phyloP scores from a whole-genome alignment of 345 rosid genomes.

The Dipteronia sinensis region DNA sequence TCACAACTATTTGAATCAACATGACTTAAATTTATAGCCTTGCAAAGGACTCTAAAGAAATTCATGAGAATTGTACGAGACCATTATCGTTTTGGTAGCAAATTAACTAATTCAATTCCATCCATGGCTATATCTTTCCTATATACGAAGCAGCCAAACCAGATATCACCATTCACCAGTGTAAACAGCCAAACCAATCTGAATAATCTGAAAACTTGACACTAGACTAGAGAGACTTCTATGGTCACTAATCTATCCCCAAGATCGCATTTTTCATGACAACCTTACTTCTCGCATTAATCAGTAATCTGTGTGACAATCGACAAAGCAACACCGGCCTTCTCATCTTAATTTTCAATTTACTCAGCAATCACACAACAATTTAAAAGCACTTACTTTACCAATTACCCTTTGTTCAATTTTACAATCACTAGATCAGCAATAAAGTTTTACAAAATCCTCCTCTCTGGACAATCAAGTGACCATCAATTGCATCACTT shows the following conservation, averaged over 20 bases:
- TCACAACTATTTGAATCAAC: neutral
- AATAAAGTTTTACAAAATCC: neutral
- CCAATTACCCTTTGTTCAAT: neutral
- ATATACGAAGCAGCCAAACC: too few species aligned
- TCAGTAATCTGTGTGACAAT: too few species aligned
- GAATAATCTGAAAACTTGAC: too few species aligned
- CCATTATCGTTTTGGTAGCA: neutral
- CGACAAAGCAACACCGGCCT: too few species aligned
- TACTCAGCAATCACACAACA: neutral
- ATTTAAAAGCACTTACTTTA: neutral
- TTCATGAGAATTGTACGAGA: neutral
- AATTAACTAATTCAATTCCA: too few species aligned
- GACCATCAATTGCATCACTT: slow-evolving; percentile 2
- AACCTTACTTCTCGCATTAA: too few species aligned
- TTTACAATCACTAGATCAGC: neutral
- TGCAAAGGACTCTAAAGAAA: neutral
- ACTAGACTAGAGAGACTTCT: too few species aligned
- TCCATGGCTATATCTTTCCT: too few species aligned
- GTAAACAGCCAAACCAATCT: neutral
- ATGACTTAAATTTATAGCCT: neutral
- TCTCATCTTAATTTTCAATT: neutral
- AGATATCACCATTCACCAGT: too few species aligned
- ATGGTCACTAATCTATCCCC: neutral
- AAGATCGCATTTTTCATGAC: neutral
- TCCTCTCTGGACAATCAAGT: neutral